These are phyloP conservation scores for Oxyria digyna DNA, from an alignment of 148 eudicot species.

Conservation along the genomic window DNA sequence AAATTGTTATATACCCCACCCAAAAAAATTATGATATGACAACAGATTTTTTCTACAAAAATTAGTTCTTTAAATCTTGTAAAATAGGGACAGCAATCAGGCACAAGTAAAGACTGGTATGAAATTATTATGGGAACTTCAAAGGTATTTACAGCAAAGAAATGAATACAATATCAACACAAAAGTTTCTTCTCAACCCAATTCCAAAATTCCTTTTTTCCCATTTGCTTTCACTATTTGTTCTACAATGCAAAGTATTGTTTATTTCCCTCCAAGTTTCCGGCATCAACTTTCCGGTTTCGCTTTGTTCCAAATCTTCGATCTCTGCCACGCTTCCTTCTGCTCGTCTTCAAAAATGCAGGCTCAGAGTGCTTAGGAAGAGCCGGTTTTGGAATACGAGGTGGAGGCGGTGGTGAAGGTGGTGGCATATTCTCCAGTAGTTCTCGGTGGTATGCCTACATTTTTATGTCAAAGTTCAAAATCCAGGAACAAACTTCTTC, in stretches of 20 bases:
- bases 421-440: slow-evolving; percentile 54
- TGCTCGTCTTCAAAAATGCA: slow-evolving; percentile 11
- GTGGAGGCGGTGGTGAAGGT: slow-evolving; percentile 35
- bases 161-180: slow-evolving; percentile 21
- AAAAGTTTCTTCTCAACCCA: slow-evolving; percentile 12
- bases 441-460: slow-evolving; percentile 81
- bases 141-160: slow-evolving; percentile 40
- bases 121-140: slow-evolving; percentile 4
- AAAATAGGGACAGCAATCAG: not conserved
- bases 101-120: not conserved
- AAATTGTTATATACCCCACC: too few species aligned
- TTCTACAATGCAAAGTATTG: not conserved
- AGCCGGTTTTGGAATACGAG: slow-evolving; percentile 11
- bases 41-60: too few species aligned
- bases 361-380: slow-evolving; percentile 11
- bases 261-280: slow-evolving; percentile 15
- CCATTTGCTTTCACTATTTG: not conserved
- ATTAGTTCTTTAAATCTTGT: not conserved
- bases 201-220: slow-evolving; percentile 3
- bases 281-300: slow-evolving; percentile 45
- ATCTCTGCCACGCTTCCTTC: slow-evolving; percentile 46
- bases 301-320: slow-evolving; percentile 46
- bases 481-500: not conserved
- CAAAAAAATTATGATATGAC: too few species aligned
- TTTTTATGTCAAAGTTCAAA: not conserved